Percentiles rank a stretch among this genome's conserved stretches.
phyloP scores from a whole-genome alignment of 352 stramenopile genomes.

The Aphanomyces invadans region DNA sequence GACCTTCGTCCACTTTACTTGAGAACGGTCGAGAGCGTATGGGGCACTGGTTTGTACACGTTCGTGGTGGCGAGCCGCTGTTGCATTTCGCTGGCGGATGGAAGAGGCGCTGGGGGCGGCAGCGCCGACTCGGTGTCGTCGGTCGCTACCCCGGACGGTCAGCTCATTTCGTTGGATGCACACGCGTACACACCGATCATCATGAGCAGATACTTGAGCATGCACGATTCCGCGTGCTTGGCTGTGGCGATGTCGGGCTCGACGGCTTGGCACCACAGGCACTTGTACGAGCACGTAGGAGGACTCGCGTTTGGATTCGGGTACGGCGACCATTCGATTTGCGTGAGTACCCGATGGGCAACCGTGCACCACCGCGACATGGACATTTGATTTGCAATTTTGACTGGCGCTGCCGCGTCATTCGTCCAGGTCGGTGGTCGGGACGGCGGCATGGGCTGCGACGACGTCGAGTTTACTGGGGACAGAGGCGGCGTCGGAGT shows the following conservation, averaged over 20 bases:
- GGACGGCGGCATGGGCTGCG: not conserved
- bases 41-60: not conserved
- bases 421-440: not conserved
- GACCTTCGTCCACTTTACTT: not conserved
- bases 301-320: not conserved
- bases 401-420: too few species aligned
- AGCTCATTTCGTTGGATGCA: too few species aligned
- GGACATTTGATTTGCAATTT: conserved; percentile 1
- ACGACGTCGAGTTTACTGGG: not conserved
- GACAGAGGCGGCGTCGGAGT: not conserved
- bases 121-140: not conserved
- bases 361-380: not conserved
- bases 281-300: not conserved
- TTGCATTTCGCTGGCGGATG: not conserved
- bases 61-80: not conserved
- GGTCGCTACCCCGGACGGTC: not conserved
- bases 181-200: not conserved
- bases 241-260: not conserved
- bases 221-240: not conserved
- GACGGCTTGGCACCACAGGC: not conserved
- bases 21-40: not conserved
- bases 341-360: not conserved
- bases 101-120: not conserved
- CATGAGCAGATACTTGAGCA: not conserved
- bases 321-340: not conserved